These are phyloP conservation scores for Massarina eburnea DNA, from an alignment of 2,329 filamentous ascomycete genomes.

Conservation along the genomic window DNA sequence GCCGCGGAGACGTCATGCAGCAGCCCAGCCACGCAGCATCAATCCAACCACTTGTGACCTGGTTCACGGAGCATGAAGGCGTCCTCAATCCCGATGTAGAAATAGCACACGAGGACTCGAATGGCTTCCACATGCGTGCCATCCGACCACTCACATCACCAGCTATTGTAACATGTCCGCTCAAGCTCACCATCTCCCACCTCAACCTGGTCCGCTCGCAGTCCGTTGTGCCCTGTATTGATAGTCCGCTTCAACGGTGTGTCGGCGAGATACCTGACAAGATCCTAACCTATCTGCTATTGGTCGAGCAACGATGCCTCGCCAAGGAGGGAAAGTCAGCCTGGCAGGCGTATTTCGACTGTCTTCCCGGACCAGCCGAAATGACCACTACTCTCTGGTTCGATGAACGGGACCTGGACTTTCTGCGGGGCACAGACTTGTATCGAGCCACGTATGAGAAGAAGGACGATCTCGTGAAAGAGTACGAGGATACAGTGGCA, in stretches of 20 bases:
- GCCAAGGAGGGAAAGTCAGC: constrained; percentile 23
- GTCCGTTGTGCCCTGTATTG: constrained; percentile 24
- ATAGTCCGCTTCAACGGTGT: constrained; percentile 27
- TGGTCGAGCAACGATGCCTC: constrained; percentile 36
- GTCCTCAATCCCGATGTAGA: constrained; percentile 31
- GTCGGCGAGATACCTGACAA: constrained; percentile 31
- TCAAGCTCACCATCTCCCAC: constrained; percentile 37
- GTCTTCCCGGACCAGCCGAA: constrained; percentile 31
- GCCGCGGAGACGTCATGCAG: background rate
- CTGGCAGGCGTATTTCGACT: constrained; percentile 42
- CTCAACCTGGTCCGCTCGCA: constrained; percentile 37
- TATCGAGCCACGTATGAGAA: constrained; percentile 25
- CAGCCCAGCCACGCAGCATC: background rate
- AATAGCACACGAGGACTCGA: constrained; percentile 26
- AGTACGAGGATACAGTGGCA: constrained; percentile 26
- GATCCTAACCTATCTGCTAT: constrained; percentile 38
- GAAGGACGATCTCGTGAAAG: constrained; percentile 19
- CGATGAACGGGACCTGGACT: constrained; percentile 34
- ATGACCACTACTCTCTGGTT: constrained; percentile 45
- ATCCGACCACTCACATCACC: constrained; percentile 19
- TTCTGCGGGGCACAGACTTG: constrained; percentile 40
- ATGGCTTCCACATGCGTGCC: constrained; percentile 37
- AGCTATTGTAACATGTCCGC: constrained; percentile 32
- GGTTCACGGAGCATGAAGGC: constrained; percentile 37
- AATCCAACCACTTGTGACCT: constrained; percentile 22